Evolutionary conservation across 148 eudicot species (phyloP).

Genomic region (Arbutus unedo): DNA sequence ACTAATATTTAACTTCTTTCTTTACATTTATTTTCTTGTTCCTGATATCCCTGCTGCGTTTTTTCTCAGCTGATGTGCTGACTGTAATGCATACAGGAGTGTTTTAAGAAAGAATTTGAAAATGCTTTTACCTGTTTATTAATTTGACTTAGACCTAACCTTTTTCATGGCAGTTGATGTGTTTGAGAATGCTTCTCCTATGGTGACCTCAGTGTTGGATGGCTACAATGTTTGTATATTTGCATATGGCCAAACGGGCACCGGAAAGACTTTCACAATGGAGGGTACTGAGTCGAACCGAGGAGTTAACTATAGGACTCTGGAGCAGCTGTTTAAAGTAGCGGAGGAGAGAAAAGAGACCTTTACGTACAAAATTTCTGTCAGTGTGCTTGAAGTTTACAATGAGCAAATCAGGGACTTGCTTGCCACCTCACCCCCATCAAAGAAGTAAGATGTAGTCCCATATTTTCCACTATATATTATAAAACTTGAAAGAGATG

Average conservation of each 20-base stretch:
- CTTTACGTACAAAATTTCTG: slow-evolving; percentile 42
- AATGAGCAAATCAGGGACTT: slow-evolving; percentile 74
- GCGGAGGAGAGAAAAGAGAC: slow-evolving; percentile 45
- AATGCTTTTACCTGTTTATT: not conserved
- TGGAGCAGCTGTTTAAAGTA: slow-evolving; percentile 50
- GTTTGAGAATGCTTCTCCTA: slow-evolving; percentile 61
- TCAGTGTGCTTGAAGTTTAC: slow-evolving; percentile 67
- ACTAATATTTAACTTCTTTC: slow-evolving; percentile 25
- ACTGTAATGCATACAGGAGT: slow-evolving; percentile 4
- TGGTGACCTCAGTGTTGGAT: slow-evolving; percentile 68
- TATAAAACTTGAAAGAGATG: not conserved
- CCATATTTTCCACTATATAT: not conserved
- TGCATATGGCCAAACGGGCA: slow-evolving; percentile 74
- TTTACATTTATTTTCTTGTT: not conserved
- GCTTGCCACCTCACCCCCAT: slow-evolving; percentile 44
- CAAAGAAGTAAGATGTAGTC: slow-evolving; percentile 49
- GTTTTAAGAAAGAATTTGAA: not conserved
- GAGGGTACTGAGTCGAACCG: slow-evolving; percentile 63
- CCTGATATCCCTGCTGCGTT: not conserved
- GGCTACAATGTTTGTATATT: slow-evolving; percentile 73
- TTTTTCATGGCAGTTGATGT: slow-evolving; percentile 41
- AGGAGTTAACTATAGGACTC: slow-evolving; percentile 66
- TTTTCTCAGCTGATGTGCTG: not conserved
- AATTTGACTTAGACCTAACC: not conserved
- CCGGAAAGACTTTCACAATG: slow-evolving; percentile 74